Evolutionary conservation across 2,329 filamentous ascomycete species (phyloP).

Genomic region (Xylaria arbuscula): DNA sequence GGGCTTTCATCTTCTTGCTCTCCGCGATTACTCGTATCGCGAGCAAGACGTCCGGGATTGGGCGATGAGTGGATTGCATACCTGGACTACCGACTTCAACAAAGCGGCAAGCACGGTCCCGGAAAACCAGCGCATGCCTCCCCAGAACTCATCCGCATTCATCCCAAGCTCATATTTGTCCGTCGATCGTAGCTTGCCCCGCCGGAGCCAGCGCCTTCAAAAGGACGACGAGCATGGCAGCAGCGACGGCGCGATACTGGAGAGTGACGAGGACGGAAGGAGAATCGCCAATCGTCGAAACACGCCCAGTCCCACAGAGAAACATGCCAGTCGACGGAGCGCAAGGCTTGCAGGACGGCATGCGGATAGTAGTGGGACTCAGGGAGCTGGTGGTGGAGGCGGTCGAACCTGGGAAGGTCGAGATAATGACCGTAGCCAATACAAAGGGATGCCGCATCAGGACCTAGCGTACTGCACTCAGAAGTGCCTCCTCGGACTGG

Average conservation of each 20-base stretch:
- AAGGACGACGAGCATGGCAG: constrained; percentile 15
- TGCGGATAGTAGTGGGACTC: constrained; percentile 4
- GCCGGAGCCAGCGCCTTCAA: constrained; percentile 15
- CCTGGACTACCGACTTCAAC: constrained; percentile 41
- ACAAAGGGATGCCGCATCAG: constrained; percentile 18
- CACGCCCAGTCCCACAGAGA: constrained; percentile 18
- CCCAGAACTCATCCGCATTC: constrained; percentile 39
- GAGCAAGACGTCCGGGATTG: constrained; percentile 20
- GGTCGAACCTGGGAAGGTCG: no score
- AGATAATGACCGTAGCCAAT: constrained; percentile 25
- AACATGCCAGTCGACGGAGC: constrained; percentile 16
- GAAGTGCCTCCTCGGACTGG: constrained; percentile 53
- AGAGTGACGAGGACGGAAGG: constrained; percentile 10
- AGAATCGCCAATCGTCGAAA: constrained; percentile 10
- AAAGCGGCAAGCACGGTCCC: constrained; percentile 49
- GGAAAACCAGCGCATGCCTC: constrained; percentile 53
- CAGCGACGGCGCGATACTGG: constrained; percentile 5
- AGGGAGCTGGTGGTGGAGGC: constrained; percentile 9
- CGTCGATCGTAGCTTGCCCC: constrained; percentile 22
- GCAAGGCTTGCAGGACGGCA: constrained; percentile 22
- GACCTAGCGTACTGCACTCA: constrained; percentile 53
- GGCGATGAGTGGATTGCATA: constrained; percentile 36
- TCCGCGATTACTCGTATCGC: constrained; percentile 34
- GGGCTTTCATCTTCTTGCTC: constrained; percentile 48
- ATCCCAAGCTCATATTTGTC: constrained; percentile 6